phyloP scores from a whole-genome alignment of 140 eudicot species.

The Cichorium intybus region DNA sequence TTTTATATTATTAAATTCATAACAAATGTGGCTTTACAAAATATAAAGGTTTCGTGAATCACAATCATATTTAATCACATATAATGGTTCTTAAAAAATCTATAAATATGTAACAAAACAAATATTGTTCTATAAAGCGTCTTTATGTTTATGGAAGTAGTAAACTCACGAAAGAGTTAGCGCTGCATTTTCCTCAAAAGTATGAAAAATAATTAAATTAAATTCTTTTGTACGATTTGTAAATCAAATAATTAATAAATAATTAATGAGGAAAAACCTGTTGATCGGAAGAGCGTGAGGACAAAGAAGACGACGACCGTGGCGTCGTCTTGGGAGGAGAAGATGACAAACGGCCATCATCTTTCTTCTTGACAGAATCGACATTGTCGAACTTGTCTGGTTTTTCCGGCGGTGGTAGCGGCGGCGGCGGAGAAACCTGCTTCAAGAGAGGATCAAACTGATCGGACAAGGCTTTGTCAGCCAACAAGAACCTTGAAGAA shows the following conservation, averaged over 20 bases:
- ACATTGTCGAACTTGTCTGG: neutral
- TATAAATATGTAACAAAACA: neutral
- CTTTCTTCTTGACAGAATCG: conserved; percentile 6
- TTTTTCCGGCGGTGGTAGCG: conserved; percentile 15
- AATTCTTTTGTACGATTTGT: too few species aligned
- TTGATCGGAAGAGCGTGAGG: conserved; percentile 39
- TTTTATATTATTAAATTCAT: neutral
- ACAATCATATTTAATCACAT: neutral
- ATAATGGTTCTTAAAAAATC: too few species aligned
- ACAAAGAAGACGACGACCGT: conserved; percentile 30
- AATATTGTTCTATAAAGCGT: neutral
- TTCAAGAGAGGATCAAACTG: conserved; percentile 51
- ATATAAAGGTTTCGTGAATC: too few species aligned
- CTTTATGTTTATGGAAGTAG: neutral
- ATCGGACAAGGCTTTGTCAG: conserved; percentile 35
- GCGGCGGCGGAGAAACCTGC: conserved; percentile 12
- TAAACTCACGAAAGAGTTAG: neutral
- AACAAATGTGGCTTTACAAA: neutral
- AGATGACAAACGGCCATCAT: conserved; percentile 2
- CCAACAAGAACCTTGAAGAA: conserved; percentile 70
- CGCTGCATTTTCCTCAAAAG: too few species aligned
- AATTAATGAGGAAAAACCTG: conserved; percentile 40
- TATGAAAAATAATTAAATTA: too few species aligned
- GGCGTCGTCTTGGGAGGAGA: conserved; percentile 26
- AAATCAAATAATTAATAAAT: neutral